Base-by-base conservation (phyloP, 2,329 filamentous ascomycete genomes). In the Ceratocystis harringtonii region DNA sequence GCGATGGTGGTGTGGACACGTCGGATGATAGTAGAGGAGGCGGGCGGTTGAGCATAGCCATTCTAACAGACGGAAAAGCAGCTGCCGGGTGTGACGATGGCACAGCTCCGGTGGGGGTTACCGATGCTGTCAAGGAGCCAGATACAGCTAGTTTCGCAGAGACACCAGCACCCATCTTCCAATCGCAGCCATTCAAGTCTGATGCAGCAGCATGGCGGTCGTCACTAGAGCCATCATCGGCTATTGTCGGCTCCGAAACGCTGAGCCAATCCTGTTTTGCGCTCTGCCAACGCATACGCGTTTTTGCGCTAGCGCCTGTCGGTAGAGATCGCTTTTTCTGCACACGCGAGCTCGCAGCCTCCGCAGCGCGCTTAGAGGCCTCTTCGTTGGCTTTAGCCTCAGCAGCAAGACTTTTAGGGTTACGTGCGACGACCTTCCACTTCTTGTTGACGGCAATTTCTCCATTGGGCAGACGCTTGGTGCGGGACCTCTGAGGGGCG, bases 401-500 rank as follows among this genome's bases (percentile, higher is more conserved):
- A 32, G 64, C 64, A 5, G 66, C 66, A 25, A 67, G 58, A 19
- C 62, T 66, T 50, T 66, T 68, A 25, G 66, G 66, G 36, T 64
- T 65, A 2, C 60, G 63, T 2, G 65, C 65, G 17, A 66, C 65
- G 5, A 66, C 65, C 62, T 66, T 66, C 65, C 65, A 66, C 19
- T 67, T 67, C 52, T 68, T 67, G 44, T 68, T 67, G 30, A 55
- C 63, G 22, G 58, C 63, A 57, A 65, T 55, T 36, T 65, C 66
- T 8, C 66, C 63, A 12, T 67, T 67, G 28, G 66, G 63, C 19
- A 65, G 19, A 8, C 63, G 57, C 58, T 65, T 65, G 19, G 62
- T 50, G 5, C 65, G 65, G 3, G 65, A 66, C 4, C 62, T 58
- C 36, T 66, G 65, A 1, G 65, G 65, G 6, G 65, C 65, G 25